Conservation (phyloP, 1,139 yeast genomes). For the Protomyces inouyei region DNA sequence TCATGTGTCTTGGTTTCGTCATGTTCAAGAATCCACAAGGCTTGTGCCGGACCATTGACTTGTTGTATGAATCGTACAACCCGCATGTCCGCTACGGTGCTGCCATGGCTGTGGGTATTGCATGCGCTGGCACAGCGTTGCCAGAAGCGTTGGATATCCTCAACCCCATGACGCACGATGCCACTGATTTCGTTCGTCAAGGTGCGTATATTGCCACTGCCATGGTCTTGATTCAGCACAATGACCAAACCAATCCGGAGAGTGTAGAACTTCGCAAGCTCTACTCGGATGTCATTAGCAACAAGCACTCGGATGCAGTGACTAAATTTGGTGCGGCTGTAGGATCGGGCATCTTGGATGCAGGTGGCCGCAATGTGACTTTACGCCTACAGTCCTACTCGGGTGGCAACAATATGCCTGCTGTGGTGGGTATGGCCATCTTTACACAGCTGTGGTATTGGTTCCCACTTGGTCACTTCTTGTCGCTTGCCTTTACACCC, state of each 20-base stretch:
- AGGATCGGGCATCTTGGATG: conserved; percentile 96
- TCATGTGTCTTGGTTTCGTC: conserved; percentile 87
- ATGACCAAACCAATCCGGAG: conserved; percentile 75
- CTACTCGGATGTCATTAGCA: conserved; percentile 68
- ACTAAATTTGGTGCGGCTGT: conserved; percentile 97
- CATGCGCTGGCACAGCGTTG: conserved; percentile 93
- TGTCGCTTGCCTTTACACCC: conserved; percentile 87
- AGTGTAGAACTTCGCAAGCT: conserved; percentile 71
- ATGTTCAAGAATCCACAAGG: conserved; percentile 86
- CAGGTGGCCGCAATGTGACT: conserved; percentile 98
- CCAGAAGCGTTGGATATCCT: conserved; percentile 85
- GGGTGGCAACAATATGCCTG: conserved; percentile 81
- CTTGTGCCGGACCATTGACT: conserved; percentile 90
- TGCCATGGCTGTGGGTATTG: conserved; percentile 92
- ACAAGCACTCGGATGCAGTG: conserved; percentile 92
- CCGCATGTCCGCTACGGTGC: conserved; percentile 99
- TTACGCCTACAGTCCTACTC: conserved; percentile 88
- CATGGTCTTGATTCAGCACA: conserved; percentile 90
- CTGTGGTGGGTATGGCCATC: conserved; percentile 85
- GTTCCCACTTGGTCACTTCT: conserved; percentile 94
- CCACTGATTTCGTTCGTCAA: conserved; percentile 96
- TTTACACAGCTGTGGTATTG: conserved; percentile 97
- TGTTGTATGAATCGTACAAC: conserved; percentile 88
- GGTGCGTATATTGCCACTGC: conserved; percentile 93
- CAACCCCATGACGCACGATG: conserved; percentile 87